Evolutionary conservation across 2,329 filamentous ascomycete genomes (phyloP).

Genomic region (Rutstroemia sp.): DNA sequence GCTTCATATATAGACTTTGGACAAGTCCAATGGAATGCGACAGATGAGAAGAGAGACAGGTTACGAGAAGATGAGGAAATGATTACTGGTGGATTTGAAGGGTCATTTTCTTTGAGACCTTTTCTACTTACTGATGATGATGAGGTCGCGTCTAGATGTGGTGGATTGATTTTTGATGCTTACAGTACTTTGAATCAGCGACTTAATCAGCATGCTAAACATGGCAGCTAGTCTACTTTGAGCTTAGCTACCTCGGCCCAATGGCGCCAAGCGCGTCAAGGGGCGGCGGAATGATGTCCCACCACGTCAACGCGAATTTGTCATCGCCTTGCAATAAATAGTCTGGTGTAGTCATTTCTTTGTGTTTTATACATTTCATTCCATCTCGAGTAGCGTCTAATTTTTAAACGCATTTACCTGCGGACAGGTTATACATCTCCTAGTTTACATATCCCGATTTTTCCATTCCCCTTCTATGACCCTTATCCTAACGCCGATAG

Average conservation of each 20-base stretch:
- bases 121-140: not conserved
- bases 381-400: no score
- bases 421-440: no score
- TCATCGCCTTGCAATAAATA: no score
- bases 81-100: conserved; percentile 8
- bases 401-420: no score
- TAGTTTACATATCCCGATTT: no score
- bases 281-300: no score
- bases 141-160: not conserved
- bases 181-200: not conserved
- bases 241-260: not conserved
- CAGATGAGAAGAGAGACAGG: conserved; percentile 19
- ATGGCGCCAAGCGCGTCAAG: no score
- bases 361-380: no score
- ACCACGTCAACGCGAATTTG: no score
- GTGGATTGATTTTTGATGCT: not conserved
- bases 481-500: no score
- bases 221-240: not conserved
- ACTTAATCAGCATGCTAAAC: not conserved
- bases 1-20: conserved; percentile 28
- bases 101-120: not conserved
- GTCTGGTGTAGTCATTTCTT: no score
- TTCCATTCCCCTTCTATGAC: no score
- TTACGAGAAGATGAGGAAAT: conserved; percentile 6
- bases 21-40: conserved; percentile 7